Evolutionary conservation across 306 rosid genomes (phyloP), one percentile per base, ranked within the genome.

Genomic region (Sesbania bispinosa): DNA sequence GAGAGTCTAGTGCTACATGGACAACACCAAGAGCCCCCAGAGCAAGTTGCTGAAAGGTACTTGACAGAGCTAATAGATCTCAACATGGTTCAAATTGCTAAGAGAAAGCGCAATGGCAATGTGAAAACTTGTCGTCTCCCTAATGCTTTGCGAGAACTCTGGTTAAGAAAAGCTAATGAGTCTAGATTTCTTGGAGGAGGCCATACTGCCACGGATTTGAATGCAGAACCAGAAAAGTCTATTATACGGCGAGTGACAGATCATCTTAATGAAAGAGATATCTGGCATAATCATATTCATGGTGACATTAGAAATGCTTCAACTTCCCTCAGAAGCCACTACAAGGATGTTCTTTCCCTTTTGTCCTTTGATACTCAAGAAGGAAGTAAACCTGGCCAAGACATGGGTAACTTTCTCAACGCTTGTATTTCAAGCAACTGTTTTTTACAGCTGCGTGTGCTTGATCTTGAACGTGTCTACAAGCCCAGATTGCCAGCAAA

Each of bases 401-500:
- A 78, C 1, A 7, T 74, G 9, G 48, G 81, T 4, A 32, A 6
- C 66, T 70, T 64, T 53, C 62, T 78, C 10, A 43, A 46, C 1
- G 36, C 3, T 1, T 68, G 74, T 19, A 77, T 84, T 29, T 43
- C 23, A 1, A 42, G n/a, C 5, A 18, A 15, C n/a, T 69, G 51
- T 27, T 65, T 80, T 26, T 20, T 30, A 8, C 9, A 0, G 7
- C 32, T 84, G 32, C 54, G 19, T 20, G 79, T 70, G 13, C 88
- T 84, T 80, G 88, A 84, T 74, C 83, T 80, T 21, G 88, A 84
- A 50, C 32, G 55, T 0, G 81, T 80, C n/a, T 74, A 57, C 58
- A 84, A 60, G 66, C 83, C 88, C 13, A 36, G 15, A 5, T 69
- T 84, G 76, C 85, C 85, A 19, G n/a, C 65, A 6, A 15, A 0